Conservation (phyloP, 2,329 filamentous ascomycete genomes). For the Botrytis fabae region DNA sequence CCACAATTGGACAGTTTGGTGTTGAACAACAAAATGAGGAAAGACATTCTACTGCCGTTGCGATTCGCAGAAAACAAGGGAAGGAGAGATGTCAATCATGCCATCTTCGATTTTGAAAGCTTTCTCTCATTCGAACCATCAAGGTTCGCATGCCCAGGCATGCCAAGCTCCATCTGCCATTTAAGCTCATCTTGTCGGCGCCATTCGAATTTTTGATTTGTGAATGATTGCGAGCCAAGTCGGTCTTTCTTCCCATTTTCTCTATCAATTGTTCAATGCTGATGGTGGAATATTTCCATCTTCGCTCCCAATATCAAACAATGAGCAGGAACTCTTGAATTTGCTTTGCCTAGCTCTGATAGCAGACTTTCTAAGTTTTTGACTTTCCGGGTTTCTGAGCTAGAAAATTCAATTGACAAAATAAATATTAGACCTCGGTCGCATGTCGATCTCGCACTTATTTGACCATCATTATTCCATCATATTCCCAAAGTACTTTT, state of each 20-base stretch:
- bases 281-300: neutral
- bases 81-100: neutral
- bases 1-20: neutral
- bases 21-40: neutral
- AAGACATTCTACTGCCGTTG: neutral
- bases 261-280: neutral
- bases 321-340: neutral
- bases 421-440: neutral
- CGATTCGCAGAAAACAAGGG: neutral
- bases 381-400: neutral
- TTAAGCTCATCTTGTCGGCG: neutral
- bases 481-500: neutral
- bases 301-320: neutral
- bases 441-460: neutral
- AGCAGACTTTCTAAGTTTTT: neutral
- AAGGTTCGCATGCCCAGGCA: slow-evolving; percentile 6
- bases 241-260: neutral
- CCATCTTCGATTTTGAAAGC: neutral
- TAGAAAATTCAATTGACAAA: neutral
- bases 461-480: neutral
- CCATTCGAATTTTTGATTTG: neutral
- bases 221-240: neutral
- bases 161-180: slow-evolving; percentile 1
- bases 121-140: neutral
- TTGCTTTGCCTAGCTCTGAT: neutral